Evolutionary conservation across 2,329 filamentous ascomycete genomes (phyloP), one percentile per base, ranked within the genome.

Genomic region (Colletotrichum gloeosporioides): DNA sequence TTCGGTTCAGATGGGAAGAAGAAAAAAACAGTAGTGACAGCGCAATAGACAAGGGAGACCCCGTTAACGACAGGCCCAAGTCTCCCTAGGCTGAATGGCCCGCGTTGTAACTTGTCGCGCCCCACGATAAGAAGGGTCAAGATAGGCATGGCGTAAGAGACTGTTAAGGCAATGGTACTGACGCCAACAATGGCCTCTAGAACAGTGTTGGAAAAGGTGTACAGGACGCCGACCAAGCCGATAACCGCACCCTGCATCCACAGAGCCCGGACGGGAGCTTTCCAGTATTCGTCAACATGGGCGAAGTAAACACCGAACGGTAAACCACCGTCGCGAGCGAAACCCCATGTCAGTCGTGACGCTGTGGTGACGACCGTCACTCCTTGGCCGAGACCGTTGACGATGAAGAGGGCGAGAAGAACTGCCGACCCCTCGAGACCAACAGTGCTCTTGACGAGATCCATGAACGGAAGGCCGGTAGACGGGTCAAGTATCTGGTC

Each of bases 361-460:
- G 87, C 83, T 4, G 88, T 89, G 3, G 89, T 91, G 63, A 89
- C 80, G 73, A 89, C 83, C 65, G 88, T 88, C 74, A 90, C 84
- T 8, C 87, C 89, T 79, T 91, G 89, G 2, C 89, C 88, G 2
- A 91, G 73, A 57, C 89, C 90, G 76, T 91, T 91, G 82, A 91
- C 86, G 66, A 90, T 89, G 81, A 92, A 91, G 1, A 92, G 82
- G 0, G 86, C 83, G 31, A 91, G 81, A 15, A 91, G 83, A 0
- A 85, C 85, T 2, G 86, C 85, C 13, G 83, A 87, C n/a, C 86
- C 87, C 78, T 79, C 85, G 59, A 84, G 77, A 4, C 85, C 85
- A 29, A 86, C 76, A 2, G 84, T 83, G 34, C 84, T 82, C 27
- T 86, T 81, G 62, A 89, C 81, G 2, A 90, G 83, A 61, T 89